Evolutionary conservation across 1,139 yeast species (phyloP), one percentile per base, ranked within the genome.

Genomic region (Zygoascus sp.): DNA sequence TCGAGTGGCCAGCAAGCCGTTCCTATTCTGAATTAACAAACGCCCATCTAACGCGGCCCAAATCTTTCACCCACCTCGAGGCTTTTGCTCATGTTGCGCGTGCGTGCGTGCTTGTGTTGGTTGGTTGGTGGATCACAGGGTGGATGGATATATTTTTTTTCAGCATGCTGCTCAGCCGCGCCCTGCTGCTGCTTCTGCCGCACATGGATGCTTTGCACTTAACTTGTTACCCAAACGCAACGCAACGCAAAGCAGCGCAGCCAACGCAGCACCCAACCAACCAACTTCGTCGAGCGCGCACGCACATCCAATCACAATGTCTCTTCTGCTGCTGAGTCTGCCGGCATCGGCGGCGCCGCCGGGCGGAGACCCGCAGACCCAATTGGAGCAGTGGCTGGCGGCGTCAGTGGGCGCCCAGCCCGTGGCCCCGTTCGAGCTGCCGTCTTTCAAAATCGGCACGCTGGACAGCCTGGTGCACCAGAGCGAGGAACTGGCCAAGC

Each of bases 371-470:
- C 73, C 57, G 28, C 69, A 56, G 60, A 64, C 63, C 25, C 65
- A 65, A 61, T 65, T 50, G 62, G 67, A 53, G 58, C 63, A 40
- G 64, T 76, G 78, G 72, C 52, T 65, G 50, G 56, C 63, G 32
- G 40, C 56, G 32, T 43, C 38, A 21, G 46, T 63, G 13, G 53
- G 55, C 21, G 44, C 50, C 42, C 46, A 56, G 45, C 54, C 50
- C 17, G 58, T 59, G 28, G 62, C 66, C 49, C 69, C 69, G 48
- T 78, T 86, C 52, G 70, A 73, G 37, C 74, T 89, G 46, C 98
- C 97, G n/a, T 81, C 76, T 54, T 90, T 92, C 67, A 94, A 92
- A 67, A 87, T 92, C 56, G 97, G 97, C 30, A 90, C 97, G 2
- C 76, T 92, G 62, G 99, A 94, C 68, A 83, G 90, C 35, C 75